Evolutionary conservation across 2,329 filamentous ascomycete species (phyloP), one percentile per base, ranked within the genome.

Genomic region (Cordyceps cicadae): DNA sequence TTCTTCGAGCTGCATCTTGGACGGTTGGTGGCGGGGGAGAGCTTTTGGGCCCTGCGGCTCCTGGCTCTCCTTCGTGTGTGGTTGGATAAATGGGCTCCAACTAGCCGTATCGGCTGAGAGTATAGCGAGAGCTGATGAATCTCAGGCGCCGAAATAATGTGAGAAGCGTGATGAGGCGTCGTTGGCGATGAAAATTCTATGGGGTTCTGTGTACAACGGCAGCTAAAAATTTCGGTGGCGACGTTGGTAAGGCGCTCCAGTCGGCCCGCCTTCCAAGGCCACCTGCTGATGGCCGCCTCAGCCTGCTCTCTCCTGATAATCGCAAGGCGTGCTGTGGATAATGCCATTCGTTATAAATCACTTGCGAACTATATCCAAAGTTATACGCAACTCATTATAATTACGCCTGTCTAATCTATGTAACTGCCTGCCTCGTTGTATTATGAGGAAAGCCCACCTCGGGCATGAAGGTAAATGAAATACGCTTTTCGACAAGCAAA

Each of bases 1-100:
- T 63, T 79, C 74, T 62, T 79, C 74, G 52, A 79, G 70, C 39
- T 72, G 69, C 75, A 78, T 74, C 11, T 12, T 49, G 54, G 34
- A 48, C 15, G 34, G 46, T 32, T 52, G 53, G 17, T 26, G 60
- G 9, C 46, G 48, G 37, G 37, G 60, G 11, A 39, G 48, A n/a
- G 37, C 46, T 9, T 49, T 19, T n/a, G n/a, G 46, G 54, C 51
- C 58, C 43, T 29, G 12, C 53, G 41, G 17, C 49, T 24, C 34
- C 29, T 6, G 8, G n/a, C 17, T 17, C 29, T 41, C 6, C 14
- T 45, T 14, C 45, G 29, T 57, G 3, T 50, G 12, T 19, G n/a
- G 3, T 41, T 41, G 14, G 15, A 14, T 19, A 21, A 17, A n/a
- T 21, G 5, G 17, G 1, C 2, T 48, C 5, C 8, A 37, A 43